Evolutionary conservation across 768 basidiomycete species (phyloP).

Genomic region (Lepiota venenata): DNA sequence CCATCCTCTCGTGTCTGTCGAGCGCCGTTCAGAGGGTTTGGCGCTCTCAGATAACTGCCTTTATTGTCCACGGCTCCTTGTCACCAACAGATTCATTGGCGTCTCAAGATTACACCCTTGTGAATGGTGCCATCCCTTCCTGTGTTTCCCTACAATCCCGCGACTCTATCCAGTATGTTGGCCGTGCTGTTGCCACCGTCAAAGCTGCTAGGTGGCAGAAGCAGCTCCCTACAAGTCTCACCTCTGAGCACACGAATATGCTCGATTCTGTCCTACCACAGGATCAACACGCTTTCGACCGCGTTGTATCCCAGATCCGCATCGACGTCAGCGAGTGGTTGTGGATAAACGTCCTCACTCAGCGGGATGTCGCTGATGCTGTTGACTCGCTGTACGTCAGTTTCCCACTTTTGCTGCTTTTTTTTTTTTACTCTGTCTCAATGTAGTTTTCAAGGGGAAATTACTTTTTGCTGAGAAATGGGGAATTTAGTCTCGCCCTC

Average conservation of each 20-base stretch:
- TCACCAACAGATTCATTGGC: conserved; percentile 66
- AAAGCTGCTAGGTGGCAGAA: conserved; percentile 77
- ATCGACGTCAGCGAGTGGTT: conserved; percentile 90
- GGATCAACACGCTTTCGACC: conserved; percentile 75
- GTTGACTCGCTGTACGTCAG: conserved; percentile 78
- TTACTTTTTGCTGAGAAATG: conserved; percentile 86
- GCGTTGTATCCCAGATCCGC: conserved; percentile 69
- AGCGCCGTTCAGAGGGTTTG: conserved; percentile 78
- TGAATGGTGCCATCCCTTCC: conserved; percentile 68
- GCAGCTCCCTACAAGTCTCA: conserved; percentile 67
- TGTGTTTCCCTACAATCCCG: conserved; percentile 69
- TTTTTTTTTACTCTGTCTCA: conserved; percentile 11
- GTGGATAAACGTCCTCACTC: conserved; percentile 86
- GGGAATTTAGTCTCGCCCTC: conserved; percentile 80
- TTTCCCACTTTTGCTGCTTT: not conserved
- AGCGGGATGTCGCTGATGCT: conserved; percentile 78
- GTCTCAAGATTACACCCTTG: conserved; percentile 53
- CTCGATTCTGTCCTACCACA: conserved; percentile 69
- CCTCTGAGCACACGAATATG: conserved; percentile 60
- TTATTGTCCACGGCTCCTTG: conserved; percentile 76
- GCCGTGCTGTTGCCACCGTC: conserved; percentile 82
- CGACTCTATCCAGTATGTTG: conserved; percentile 85
- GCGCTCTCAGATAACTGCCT: conserved; percentile 79
- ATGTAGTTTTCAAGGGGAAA: conserved; percentile 54
- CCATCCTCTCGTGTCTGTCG: conserved; percentile 69